Conservation (phyloP, 2,329 filamentous ascomycete species). For the Didymella segeticola region DNA sequence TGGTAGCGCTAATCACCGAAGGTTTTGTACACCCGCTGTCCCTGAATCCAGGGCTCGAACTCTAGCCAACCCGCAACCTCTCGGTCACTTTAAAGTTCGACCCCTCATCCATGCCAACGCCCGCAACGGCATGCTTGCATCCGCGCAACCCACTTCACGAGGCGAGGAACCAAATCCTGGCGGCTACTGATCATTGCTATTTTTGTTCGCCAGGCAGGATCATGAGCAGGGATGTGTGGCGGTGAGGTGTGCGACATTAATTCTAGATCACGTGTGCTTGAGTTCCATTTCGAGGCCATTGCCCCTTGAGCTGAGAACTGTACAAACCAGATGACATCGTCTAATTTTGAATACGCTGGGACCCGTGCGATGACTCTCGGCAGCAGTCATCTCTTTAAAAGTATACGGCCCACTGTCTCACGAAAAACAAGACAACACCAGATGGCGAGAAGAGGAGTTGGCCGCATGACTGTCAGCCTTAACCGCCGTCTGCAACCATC, state of each 20-base stretch:
- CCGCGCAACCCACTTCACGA: background rate
- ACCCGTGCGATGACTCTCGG: background rate
- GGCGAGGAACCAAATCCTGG: constrained; percentile 1
- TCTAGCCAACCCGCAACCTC: background rate
- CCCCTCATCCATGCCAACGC: constrained; percentile 1
- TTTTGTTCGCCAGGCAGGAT: constrained; percentile 1
- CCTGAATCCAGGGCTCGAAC: background rate
- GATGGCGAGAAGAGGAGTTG: background rate
- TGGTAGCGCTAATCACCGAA: background rate
- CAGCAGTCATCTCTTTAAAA: background rate
- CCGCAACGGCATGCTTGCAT: constrained; percentile 16
- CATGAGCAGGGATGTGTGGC: background rate
- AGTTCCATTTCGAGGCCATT: background rate
- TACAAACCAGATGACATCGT: background rate
- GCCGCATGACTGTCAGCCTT: constrained; percentile 4
- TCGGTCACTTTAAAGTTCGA: background rate
- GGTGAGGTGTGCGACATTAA: constrained; percentile 9
- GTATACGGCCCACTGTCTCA: background rate
- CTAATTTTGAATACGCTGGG: background rate
- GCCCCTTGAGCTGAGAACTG: background rate
- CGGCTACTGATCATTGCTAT: constrained; percentile 5
- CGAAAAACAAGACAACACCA: constrained; percentile 1
- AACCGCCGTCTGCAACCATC: background rate
- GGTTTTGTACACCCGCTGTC: background rate
- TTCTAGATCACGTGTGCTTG: constrained; percentile 3